These are phyloP conservation scores for Castanea sativa DNA, from an alignment of 306 rosid species.

Conservation along the genomic window DNA sequence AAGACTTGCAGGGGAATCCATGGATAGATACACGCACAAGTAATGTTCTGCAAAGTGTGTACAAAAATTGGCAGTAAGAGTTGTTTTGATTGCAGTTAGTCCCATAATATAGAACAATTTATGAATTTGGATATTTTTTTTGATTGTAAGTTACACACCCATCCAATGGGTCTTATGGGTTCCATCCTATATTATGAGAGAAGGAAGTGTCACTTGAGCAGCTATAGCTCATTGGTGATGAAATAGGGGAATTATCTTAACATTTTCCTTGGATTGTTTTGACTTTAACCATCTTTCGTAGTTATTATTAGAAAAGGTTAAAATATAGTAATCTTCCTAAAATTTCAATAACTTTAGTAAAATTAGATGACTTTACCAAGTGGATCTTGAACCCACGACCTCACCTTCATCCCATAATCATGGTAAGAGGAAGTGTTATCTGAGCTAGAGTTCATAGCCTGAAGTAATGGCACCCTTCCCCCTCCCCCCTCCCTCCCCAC, in stretches of 20 bases:
- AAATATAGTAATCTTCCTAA: too few species aligned
- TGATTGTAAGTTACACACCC: too few species aligned
- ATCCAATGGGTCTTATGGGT: too few species aligned
- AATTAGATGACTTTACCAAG: too few species aligned
- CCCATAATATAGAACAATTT: not conserved
- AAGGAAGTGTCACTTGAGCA: too few species aligned
- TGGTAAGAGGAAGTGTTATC: not conserved
- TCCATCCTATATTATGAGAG: too few species aligned
- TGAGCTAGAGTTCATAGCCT: not conserved
- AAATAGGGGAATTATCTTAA: not conserved
- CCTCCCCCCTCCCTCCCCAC: too few species aligned
- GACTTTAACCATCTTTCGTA: not conserved
- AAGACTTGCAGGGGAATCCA: not conserved
- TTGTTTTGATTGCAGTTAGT: not conserved
- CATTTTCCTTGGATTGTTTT: not conserved
- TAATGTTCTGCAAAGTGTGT: not conserved
- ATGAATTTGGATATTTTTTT: not conserved
- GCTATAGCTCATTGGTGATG: too few species aligned
- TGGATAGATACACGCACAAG: not conserved
- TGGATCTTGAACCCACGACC: not conserved
- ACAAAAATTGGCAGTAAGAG: not conserved
- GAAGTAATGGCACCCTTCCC: too few species aligned
- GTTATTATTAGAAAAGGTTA: not conserved
- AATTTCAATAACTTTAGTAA: too few species aligned
- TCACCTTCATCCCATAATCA: not conserved